Evolutionary conservation across 2,329 filamentous ascomycete species (phyloP), one percentile per base, ranked within the genome.

Genomic region (Niveomyces coronatus): DNA sequence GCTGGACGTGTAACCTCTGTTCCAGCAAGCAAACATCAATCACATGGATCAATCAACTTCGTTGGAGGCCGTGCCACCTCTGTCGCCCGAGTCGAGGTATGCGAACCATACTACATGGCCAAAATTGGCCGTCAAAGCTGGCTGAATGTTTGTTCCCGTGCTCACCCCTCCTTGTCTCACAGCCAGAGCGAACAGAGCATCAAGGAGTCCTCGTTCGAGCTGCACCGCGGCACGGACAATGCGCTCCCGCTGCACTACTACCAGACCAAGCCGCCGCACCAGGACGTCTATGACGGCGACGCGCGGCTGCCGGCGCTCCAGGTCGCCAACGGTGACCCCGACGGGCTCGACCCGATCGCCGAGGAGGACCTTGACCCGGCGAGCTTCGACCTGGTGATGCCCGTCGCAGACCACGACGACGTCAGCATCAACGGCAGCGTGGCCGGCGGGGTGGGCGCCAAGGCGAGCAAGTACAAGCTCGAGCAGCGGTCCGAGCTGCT

Each of bases 401-500:
- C 53, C 6, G 44, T 41, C 3, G 37, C 33, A 6, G 40, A 44
- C 10, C 37, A 44, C 18, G 32, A 36, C 31, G 9, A 14, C n/a
- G 6, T 20, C 28, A 18, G 30, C 8, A 13, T 14, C 23, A 11
- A 9, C 20, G 6, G 17, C 27, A 3, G n/a, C n/a, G n/a, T n/a
- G n/a, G n/a, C n/a, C n/a, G n/a, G n/a, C n/a, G n/a, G n/a, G n/a
- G n/a, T n/a, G n/a, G n/a, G n/a, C n/a, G n/a, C n/a, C n/a, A n/a
- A n/a, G n/a, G n/a, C n/a, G n/a, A 32, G 27, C 24, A 35, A 41
- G 14, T 50, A 75, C 51, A 73, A 71, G 8, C 60, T 85, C 1
- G 82, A 85, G 55, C 60, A 63, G 15, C 68, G 74, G 27, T 74
- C 78, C 0, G 76, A 82, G 39, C 63, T 75, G 15, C 61, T 86